phyloP scores from a whole-genome alignment of 768 basidiomycete genomes.

The Collybiopsis confluens region DNA sequence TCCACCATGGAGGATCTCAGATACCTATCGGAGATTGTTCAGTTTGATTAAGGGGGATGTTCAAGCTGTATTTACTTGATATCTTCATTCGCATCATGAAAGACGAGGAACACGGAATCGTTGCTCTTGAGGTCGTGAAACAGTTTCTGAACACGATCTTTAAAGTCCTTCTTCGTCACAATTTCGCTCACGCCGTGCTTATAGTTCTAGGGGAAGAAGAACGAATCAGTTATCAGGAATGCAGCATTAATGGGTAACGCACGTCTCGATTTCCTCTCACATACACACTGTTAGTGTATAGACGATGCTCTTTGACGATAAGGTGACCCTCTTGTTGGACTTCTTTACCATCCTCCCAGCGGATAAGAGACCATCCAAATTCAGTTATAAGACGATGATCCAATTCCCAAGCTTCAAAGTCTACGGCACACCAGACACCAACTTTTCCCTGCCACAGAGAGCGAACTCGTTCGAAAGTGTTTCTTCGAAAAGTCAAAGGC shows the following conservation, averaged over 20 bases:
- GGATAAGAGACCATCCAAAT: slow-evolving; percentile 69
- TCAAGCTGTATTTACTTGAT: slow-evolving; percentile 63
- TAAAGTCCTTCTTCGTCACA: slow-evolving; percentile 48
- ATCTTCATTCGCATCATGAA: slow-evolving; percentile 77
- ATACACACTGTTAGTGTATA: slow-evolving; percentile 56
- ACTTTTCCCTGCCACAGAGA: slow-evolving; percentile 55
- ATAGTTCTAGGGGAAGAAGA: slow-evolving; percentile 44
- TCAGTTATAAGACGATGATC: slow-evolving; percentile 71
- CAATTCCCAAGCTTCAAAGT: slow-evolving; percentile 81
- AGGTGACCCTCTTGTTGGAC: slow-evolving; percentile 53
- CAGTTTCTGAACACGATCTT: slow-evolving; percentile 44
- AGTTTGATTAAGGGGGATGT: too few species aligned
- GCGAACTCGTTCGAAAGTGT: slow-evolving; percentile 66
- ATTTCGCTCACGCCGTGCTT: slow-evolving; percentile 60
- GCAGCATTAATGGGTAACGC: neutral
- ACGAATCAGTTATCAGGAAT: neutral
- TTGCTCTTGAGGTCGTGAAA: slow-evolving; percentile 31
- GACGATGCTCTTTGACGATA: slow-evolving; percentile 57
- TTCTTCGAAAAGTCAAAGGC: slow-evolving; percentile 49
- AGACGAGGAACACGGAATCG: slow-evolving; percentile 73
- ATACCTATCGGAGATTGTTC: slow-evolving; percentile 36
- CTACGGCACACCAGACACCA: slow-evolving; percentile 74
- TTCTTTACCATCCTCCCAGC: slow-evolving; percentile 50
- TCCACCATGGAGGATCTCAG: slow-evolving; percentile 47
- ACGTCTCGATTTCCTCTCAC: slow-evolving; percentile 64